A percentile compares a stretch with the other conserved stretches of the same genome.
These are phyloP conservation scores for Apiospora rasikravindrae DNA, from an alignment of 2,329 filamentous ascomycete species.

Conservation along the genomic window DNA sequence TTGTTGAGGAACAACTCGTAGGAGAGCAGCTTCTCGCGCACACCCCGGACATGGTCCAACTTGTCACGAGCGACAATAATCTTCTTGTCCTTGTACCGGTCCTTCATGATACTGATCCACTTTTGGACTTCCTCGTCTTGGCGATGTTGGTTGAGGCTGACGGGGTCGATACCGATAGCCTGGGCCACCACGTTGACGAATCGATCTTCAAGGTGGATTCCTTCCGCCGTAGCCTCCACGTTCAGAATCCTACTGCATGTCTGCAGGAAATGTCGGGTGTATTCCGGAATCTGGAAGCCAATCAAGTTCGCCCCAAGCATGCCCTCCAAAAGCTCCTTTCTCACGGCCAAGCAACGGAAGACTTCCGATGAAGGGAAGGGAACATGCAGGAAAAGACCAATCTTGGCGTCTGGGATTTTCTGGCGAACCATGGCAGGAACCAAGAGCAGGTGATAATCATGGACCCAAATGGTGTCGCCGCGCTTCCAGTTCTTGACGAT, in stretches of 20 bases:
- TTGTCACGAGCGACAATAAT: slow-evolving; percentile 94
- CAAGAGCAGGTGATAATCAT: slow-evolving; percentile 92
- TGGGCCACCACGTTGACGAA: slow-evolving; percentile 88
- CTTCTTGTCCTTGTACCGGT: slow-evolving; percentile 85
- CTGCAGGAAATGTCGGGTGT: slow-evolving; percentile 91
- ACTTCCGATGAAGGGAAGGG: slow-evolving; percentile 97
- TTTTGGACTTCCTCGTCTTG: slow-evolving; percentile 73
- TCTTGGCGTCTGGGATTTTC: slow-evolving; percentile 89
- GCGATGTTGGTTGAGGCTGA: slow-evolving; percentile 73
- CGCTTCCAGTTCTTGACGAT: slow-evolving; percentile 93
- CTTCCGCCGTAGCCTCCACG: slow-evolving; percentile 88
- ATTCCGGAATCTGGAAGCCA: slow-evolving; percentile 93
- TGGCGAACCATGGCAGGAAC: slow-evolving; percentile 90
- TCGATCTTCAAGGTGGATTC: slow-evolving; percentile 87
- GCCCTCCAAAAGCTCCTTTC: slow-evolving; percentile 86
- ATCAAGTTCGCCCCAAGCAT: slow-evolving; percentile 93
- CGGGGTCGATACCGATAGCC: slow-evolving; percentile 90
- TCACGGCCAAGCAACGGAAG: slow-evolving; percentile 87
- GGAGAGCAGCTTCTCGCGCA: slow-evolving; percentile 89
- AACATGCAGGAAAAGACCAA: slow-evolving; percentile 94
- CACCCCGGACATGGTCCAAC: slow-evolving; percentile 88
- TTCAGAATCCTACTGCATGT: slow-evolving; percentile 91
- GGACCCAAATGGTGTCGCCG: slow-evolving; percentile 91
- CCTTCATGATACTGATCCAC: slow-evolving; percentile 81
- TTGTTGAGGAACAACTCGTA: slow-evolving; percentile 95